Evolutionary conservation across 2,329 filamentous ascomycete genomes (phyloP).

Genomic region (Scytalidium sp.): DNA sequence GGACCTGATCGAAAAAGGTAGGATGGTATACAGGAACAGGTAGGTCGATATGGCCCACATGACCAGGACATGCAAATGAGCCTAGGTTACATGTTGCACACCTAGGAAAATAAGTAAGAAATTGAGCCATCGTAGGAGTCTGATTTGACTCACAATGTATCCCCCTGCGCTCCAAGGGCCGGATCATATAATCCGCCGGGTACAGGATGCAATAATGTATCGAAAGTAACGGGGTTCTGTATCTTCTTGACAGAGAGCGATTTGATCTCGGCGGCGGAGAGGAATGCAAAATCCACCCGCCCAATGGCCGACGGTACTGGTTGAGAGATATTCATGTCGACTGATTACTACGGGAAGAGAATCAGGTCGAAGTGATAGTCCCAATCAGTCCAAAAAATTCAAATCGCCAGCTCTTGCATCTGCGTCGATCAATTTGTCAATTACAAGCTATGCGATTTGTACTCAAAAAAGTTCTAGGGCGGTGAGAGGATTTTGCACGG

Average conservation of each 20-base stretch:
- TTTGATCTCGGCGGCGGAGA: constrained; percentile 79
- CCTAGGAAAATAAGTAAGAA: constrained; percentile 42
- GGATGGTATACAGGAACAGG: constrained; percentile 93
- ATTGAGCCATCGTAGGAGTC: not conserved
- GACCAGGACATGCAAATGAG: constrained; percentile 80
- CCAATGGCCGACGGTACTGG: constrained; percentile 81
- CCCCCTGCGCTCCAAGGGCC: constrained; percentile 85
- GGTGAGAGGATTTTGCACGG: not conserved
- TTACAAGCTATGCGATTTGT: not conserved
- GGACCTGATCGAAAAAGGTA: constrained; percentile 91
- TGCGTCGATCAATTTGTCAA: not conserved
- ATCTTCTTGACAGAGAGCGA: constrained; percentile 91
- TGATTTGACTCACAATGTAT: constrained; percentile 63
- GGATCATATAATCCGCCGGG: constrained; percentile 91
- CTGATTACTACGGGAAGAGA: not conserved
- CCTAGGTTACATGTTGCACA: constrained; percentile 91
- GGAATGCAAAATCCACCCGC: constrained; percentile 85
- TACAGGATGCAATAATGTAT: constrained; percentile 83
- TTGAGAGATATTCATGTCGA: constrained; percentile 68
- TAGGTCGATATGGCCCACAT: constrained; percentile 92
- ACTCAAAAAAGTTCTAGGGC: not conserved
- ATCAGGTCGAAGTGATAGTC: not conserved
- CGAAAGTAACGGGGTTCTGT: constrained; percentile 91
- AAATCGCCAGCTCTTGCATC: not conserved
- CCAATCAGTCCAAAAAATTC: not conserved